These are phyloP conservation scores for Diaporthe capsici DNA, from an alignment of 2,329 filamentous ascomycete genomes.

Conservation along the genomic window DNA sequence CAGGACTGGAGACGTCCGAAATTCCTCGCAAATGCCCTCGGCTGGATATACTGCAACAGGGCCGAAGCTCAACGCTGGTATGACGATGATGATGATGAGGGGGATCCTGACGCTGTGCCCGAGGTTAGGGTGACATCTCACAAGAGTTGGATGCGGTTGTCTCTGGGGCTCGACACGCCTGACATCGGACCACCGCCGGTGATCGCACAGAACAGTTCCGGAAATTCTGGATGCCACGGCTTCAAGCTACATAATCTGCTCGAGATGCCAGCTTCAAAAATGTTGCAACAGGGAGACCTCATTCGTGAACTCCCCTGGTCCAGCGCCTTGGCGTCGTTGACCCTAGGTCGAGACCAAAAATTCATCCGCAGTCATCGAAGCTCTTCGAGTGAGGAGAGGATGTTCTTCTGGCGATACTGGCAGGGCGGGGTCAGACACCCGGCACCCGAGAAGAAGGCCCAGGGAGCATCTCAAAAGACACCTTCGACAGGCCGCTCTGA, in stretches of 20 bases:
- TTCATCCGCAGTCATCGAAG: background rate
- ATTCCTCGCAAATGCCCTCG: background rate
- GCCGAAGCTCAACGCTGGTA: background rate
- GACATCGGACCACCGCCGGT: background rate
- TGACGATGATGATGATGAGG: background rate
- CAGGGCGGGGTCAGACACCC: background rate
- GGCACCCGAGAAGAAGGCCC: background rate
- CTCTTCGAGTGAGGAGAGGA: background rate
- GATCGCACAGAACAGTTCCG: background rate
- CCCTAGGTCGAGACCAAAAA: slow-evolving; percentile 7
- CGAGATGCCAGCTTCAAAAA: background rate
- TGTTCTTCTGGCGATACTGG: slow-evolving; percentile 38
- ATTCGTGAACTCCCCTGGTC: background rate
- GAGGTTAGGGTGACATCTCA: background rate
- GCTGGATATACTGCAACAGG: slow-evolving; percentile 16
- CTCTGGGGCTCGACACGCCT: background rate
- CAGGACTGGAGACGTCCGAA: background rate
- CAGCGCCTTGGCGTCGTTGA: slow-evolving; percentile 29
- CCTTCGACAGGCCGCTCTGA: background rate
- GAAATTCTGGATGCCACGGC: background rate
- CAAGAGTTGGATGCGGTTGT: slow-evolving; percentile 1
- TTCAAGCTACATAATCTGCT: slow-evolving; percentile 11
- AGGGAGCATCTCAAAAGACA: background rate
- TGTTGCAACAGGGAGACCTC: background rate
- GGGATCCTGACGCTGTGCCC: background rate